A percentile compares a stretch with the other conserved stretches of the same genome.
Evolutionary conservation across 352 stramenopile genomes (phyloP).

Genomic region (Phytophthora pistaciae): DNA sequence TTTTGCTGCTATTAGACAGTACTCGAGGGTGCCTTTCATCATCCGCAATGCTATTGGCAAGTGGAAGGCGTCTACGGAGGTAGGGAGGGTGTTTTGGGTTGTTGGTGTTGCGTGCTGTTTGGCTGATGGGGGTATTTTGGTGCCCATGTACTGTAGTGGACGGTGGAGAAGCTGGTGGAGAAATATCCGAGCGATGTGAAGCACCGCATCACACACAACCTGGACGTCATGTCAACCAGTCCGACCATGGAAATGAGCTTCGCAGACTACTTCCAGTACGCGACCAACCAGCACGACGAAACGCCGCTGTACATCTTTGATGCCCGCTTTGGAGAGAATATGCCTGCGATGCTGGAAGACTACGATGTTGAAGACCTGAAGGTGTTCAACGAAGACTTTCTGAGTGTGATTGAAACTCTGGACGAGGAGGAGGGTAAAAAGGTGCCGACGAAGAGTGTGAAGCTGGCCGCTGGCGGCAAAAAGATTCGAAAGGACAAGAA

Average conservation of each 20-base stretch:
- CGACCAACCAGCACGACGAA: constrained; percentile 76
- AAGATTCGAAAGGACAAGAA: constrained; percentile 52
- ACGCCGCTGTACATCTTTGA: constrained; percentile 92
- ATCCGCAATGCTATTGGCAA: constrained; percentile 69
- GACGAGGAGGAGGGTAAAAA: constrained; percentile 35
- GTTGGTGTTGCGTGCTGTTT: constrained; percentile 3
- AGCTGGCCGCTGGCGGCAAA: constrained; percentile 44
- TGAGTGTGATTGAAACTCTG: constrained; percentile 45
- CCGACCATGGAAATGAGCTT: constrained; percentile 83
- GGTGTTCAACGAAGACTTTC: constrained; percentile 82
- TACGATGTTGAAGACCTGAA: constrained; percentile 72
- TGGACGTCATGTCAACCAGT: constrained; percentile 67
- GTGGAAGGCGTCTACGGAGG: constrained; percentile 79
- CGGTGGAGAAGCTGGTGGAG: constrained; percentile 63
- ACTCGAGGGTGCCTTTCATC: constrained; percentile 78
- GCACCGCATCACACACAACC: constrained; percentile 82
- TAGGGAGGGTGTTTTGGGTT: constrained; percentile 11
- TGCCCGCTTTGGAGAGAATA: constrained; percentile 83
- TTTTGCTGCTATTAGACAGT: constrained; percentile 53
- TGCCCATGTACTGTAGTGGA: constrained; percentile 60
- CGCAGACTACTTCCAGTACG: constrained; percentile 76
- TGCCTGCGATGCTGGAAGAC: constrained; percentile 73
- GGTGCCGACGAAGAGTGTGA: constrained; percentile 28
- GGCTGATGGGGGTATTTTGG: background rate
- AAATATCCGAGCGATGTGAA: constrained; percentile 61